Evolutionary conservation across 495 filamentous ascomycete species (phyloP), one percentile per base, ranked within the genome.

Genomic region (Aspergillus asperescens): DNA sequence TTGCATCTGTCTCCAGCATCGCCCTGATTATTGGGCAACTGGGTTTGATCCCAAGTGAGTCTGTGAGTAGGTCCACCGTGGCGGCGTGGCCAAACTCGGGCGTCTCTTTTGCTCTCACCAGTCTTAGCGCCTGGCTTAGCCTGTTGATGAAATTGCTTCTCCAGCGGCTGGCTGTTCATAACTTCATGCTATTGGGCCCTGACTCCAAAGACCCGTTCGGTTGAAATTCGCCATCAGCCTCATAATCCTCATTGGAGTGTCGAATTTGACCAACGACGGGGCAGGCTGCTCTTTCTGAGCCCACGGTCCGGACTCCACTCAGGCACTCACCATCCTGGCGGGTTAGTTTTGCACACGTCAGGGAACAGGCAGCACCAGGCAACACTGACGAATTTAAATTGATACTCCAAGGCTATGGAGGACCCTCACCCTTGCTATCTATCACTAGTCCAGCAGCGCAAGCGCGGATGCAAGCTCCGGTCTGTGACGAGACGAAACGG

Each of bases 141-240:
- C 19, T 48, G 19, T 15, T 46, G 42, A 46, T 46, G 32, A 31
- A 29, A 12, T 42, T 15, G 41, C 42, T 48, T 19, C 15, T n/a
- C n/a, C 18, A 37, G 19, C 22, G 3, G 2, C 7, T 13, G 18
- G 10, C 27, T 37, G 16, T 44, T 27, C 10, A 37, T 37, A 6
- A 6, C 41, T 22, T 12, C 41, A 16, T 19, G 10, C n/a, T 9
- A 51, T 42, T 43, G 48, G 48, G 15, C 16, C 29, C 20, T 32
- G 38, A 22, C 1, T 10, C 2, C 3, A 15, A 16, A 25, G 19
- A 13, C 39, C 19, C 32, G n/a, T 12, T 28, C 22, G n/a, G 46
- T 29, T 38, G 15, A 52, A 45, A 43, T 52, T 52, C 22, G 18
- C 31, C 29, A 27, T 52, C 29, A 52, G 50, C 50, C 50, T 52